Conservation (phyloP, 2,329 filamentous ascomycete genomes). For the Fonsecaea multimorphosa region DNA sequence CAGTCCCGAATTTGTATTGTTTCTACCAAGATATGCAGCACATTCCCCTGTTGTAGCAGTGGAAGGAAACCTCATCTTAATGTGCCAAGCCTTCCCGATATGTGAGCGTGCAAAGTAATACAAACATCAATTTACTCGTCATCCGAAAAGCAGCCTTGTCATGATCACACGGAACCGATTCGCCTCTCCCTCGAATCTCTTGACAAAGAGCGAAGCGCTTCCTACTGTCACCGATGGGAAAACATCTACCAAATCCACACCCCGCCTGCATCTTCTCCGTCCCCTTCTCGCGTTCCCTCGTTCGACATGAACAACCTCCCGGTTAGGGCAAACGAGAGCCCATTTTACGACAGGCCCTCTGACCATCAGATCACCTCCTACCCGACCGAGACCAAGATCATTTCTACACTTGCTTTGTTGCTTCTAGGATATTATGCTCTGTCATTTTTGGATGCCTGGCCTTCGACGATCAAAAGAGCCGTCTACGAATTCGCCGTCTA, state of each 20-base stretch:
- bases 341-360: conserved; percentile 20
- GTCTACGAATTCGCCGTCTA: conserved; percentile 50
- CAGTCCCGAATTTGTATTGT: background rate
- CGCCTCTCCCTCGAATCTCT: background rate
- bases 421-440: conserved; percentile 46
- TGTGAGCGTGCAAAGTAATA: background rate
- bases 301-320: conserved; percentile 38
- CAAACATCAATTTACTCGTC: conserved; percentile 10
- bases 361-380: conserved; percentile 20
- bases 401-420: conserved; percentile 35
- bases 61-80: background rate
- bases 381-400: conserved; percentile 28
- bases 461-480: conserved; percentile 37
- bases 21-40: background rate
- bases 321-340: conserved; percentile 34
- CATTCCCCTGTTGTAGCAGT: background rate
- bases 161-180: background rate
- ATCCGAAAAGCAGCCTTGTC: conserved; percentile 10
- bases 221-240: conserved; percentile 9
- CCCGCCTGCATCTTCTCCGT: conserved; percentile 9
- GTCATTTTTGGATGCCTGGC: conserved; percentile 47
- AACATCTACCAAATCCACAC: conserved; percentile 22
- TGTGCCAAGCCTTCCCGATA: conserved; percentile 9
- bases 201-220: background rate
- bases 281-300: conserved; percentile 6